A percentile compares a stretch with the other conserved stretches of the same genome.
Evolutionary conservation across 495 filamentous ascomycete species (phyloP).

Genomic region (Penicillium paxilli): DNA sequence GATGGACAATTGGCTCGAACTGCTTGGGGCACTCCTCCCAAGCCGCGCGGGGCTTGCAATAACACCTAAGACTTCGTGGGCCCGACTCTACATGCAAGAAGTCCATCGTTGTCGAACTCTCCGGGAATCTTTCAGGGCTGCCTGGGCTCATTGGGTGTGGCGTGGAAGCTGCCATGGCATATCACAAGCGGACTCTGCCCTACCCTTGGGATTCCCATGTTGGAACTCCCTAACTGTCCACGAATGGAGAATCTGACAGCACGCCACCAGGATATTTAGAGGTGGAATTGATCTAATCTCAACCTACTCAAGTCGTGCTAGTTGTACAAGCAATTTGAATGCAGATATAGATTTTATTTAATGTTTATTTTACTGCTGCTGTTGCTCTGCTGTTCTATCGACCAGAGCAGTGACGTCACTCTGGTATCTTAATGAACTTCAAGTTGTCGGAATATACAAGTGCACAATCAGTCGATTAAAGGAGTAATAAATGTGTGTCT

Average conservation of each 20-base stretch:
- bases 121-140: constrained; percentile 49
- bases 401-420: constrained; percentile 11
- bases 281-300: no score
- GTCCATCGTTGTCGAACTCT: constrained; percentile 67
- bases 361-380: neutral
- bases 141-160: constrained; percentile 49
- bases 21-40: no score
- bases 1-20: constrained; percentile 54
- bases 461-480: no score
- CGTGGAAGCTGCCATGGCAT: constrained; percentile 55
- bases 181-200: constrained; percentile 66
- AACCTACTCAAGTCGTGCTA: no score
- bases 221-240: constrained; percentile 58
- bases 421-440: no score
- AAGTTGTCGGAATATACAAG: no score
- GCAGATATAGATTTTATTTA: neutral
- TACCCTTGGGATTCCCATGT: constrained; percentile 63
- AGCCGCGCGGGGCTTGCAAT: constrained; percentile 57
- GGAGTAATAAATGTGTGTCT: no score
- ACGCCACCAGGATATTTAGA: constrained; percentile 50
- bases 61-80: constrained; percentile 66
- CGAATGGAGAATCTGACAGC: constrained; percentile 59
- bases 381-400: no score
- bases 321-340: no score
- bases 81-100: constrained; percentile 64